Percentiles rank a stretch among this genome's conserved stretches.
phyloP scores from a whole-genome alignment of 495 filamentous ascomycete genomes.

The Talaromyces adpressus region DNA sequence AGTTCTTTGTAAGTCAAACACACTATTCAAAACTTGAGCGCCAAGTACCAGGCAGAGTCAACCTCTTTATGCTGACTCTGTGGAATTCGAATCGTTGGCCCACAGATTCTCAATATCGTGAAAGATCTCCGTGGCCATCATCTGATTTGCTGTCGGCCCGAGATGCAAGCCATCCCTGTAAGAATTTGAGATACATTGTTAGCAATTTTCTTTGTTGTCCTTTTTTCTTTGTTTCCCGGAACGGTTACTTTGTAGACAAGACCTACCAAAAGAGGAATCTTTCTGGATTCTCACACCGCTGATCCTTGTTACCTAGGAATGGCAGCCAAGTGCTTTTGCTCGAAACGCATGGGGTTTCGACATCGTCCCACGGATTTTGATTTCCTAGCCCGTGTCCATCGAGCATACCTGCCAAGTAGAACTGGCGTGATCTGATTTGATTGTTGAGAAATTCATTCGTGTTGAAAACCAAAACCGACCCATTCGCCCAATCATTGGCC shows the following conservation, averaged over 20 bases:
- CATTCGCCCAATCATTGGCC: slow-evolving; percentile 32
- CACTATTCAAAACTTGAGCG: neutral
- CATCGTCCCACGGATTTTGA: slow-evolving; percentile 34
- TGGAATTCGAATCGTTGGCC: slow-evolving; percentile 1
- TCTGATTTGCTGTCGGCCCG: slow-evolving; percentile 40
- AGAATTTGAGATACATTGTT: slow-evolving; percentile 4
- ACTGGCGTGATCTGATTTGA: slow-evolving; percentile 39
- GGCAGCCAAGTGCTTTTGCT: slow-evolving; percentile 24
- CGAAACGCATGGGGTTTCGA: slow-evolving; percentile 29
- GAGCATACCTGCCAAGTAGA: slow-evolving; percentile 34
- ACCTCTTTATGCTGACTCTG: neutral
- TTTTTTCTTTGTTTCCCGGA: slow-evolving; percentile 6
- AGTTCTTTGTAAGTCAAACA: neutral
- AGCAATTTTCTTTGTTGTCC: neutral
- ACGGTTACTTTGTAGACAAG: neutral
- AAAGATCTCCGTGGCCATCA: slow-evolving; percentile 41
- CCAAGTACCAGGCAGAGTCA: neutral
- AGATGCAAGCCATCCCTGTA: slow-evolving; percentile 46
- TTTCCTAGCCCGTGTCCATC: slow-evolving; percentile 33
- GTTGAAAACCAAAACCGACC: slow-evolving; percentile 42
- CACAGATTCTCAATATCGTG: slow-evolving; percentile 34
- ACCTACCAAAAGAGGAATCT: slow-evolving; percentile 48
- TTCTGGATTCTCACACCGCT: slow-evolving; percentile 36
- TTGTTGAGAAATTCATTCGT: slow-evolving; percentile 44
- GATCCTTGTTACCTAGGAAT: slow-evolving; percentile 26